Percentiles rank a stretch among this genome's conserved stretches.
These are phyloP conservation scores for Sarcomyxa edulis DNA, from an alignment of 768 basidiomycete genomes.

Conservation along the genomic window DNA sequence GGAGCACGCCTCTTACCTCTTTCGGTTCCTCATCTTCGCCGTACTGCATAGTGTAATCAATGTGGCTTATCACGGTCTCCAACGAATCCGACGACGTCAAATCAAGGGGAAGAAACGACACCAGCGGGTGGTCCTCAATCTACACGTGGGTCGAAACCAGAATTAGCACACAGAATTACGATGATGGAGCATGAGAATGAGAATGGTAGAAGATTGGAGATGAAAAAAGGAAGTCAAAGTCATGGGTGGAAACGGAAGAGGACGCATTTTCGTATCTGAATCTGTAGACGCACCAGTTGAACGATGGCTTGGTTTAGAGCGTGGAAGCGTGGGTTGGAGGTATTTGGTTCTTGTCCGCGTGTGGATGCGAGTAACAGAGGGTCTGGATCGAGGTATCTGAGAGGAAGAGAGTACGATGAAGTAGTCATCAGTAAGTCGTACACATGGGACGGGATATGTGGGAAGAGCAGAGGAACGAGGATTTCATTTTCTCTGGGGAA, in stretches of 20 bases:
- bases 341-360: slow-evolving; percentile 50
- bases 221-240: slow-evolving; percentile 4
- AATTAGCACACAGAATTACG: slow-evolving; percentile 1
- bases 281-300: slow-evolving; percentile 66
- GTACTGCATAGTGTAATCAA: slow-evolving; percentile 98
- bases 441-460: no score
- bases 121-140: slow-evolving; percentile 98
- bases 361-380: slow-evolving; percentile 75
- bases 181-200: not conserved
- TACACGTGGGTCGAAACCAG: slow-evolving; percentile 21
- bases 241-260: no score
- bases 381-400: slow-evolving; percentile 91
- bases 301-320: slow-evolving; percentile 93
- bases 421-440: not conserved
- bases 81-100: slow-evolving; percentile 86
- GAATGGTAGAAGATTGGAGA: not conserved
- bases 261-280: no score
- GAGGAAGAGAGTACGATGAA: slow-evolving; percentile 3
- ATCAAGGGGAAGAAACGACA: slow-evolving; percentile 94
- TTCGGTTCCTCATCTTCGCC: slow-evolving; percentile 98
- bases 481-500: no score
- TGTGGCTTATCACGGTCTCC: slow-evolving; percentile 87
- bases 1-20: slow-evolving; percentile 55
- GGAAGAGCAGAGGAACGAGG: no score
- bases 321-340: slow-evolving; percentile 78